phyloP scores from a whole-genome alignment of 139 green algal genomes.

The Chlorella ohadii region DNA sequence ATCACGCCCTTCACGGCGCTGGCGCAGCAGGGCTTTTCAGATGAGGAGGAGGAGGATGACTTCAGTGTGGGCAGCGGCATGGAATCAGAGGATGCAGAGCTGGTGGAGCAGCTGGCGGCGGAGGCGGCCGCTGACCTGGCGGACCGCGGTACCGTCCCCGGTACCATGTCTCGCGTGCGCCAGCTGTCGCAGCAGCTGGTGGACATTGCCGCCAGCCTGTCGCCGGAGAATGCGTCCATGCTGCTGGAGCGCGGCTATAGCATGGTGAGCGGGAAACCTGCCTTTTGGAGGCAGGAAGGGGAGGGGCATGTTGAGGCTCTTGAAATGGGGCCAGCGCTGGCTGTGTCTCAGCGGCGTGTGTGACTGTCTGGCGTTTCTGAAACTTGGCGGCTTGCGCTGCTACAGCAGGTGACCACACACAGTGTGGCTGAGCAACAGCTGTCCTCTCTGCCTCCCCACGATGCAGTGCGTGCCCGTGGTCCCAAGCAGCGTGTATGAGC shows the following conservation, averaged over 20 bases:
- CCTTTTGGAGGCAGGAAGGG: too few species aligned
- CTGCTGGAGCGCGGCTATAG: slow-evolving; percentile 12
- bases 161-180: not conserved
- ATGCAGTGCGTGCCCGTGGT: not conserved
- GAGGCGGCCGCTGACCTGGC: not conserved
- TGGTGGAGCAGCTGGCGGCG: not conserved
- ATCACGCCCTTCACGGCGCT: not conserved
- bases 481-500: slow-evolving; percentile 1
- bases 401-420: too few species aligned
- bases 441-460: too few species aligned
- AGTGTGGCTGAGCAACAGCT: too few species aligned
- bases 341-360: too few species aligned
- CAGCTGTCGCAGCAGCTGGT: not conserved
- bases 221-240: slow-evolving; percentile 1
- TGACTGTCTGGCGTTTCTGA: too few species aligned
- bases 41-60: not conserved
- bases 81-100: not conserved
- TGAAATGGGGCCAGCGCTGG: too few species aligned
- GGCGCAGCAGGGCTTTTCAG: not conserved
- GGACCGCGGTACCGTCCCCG: too few species aligned
- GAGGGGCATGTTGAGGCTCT: too few species aligned
- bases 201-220: not conserved
- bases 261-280: slow-evolving; percentile 8
- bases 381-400: too few species aligned
- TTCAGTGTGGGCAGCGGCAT: not conserved